Conservation (phyloP, 768 basidiomycete species). For the Trametes coccinea region DNA sequence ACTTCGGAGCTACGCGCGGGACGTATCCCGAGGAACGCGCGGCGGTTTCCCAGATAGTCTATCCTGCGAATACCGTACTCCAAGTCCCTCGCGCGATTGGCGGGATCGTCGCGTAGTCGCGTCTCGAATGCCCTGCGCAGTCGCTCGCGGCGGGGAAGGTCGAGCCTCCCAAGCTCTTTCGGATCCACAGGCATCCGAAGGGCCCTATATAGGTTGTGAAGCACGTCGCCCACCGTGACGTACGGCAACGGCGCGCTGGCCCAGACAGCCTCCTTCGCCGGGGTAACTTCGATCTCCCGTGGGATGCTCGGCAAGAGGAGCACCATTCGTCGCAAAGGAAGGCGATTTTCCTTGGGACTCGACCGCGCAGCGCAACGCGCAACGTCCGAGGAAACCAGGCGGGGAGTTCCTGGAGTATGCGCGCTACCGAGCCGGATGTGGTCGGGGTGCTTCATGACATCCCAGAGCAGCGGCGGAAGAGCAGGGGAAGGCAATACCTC, state of each 20-base stretch:
- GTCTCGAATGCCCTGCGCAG: constrained; percentile 1
- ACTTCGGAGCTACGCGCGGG: neutral
- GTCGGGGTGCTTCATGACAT: constrained; percentile 11
- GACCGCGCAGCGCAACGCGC: constrained; percentile 6
- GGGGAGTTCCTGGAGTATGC: neutral
- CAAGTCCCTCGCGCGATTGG: constrained; percentile 4
- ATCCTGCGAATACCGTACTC: constrained; percentile 8
- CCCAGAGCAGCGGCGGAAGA: constrained; percentile 14
- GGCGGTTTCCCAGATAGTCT: constrained; percentile 8
- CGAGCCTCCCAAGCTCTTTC: constrained; percentile 41
- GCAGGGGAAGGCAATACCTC: constrained; percentile 1
- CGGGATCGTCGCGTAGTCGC: constrained; percentile 7
- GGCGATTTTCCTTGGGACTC: neutral
- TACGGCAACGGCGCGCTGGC: constrained; percentile 21
- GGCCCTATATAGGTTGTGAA: constrained; percentile 44
- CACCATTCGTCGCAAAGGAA: constrained; percentile 3
- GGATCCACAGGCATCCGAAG: constrained; percentile 44
- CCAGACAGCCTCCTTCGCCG: constrained; percentile 23
- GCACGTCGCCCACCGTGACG: constrained; percentile 50
- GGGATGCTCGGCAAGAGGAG: constrained; percentile 12
- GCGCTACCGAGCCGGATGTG: constrained; percentile 11
- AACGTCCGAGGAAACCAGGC: neutral
- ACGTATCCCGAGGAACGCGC: constrained; percentile 7
- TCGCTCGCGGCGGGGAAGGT: neutral
- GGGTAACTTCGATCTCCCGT: constrained; percentile 25